Evolutionary conservation across 768 basidiomycete genomes (phyloP), one percentile per base, ranked within the genome.

Genomic region (Kwoniella mangroviensis): DNA sequence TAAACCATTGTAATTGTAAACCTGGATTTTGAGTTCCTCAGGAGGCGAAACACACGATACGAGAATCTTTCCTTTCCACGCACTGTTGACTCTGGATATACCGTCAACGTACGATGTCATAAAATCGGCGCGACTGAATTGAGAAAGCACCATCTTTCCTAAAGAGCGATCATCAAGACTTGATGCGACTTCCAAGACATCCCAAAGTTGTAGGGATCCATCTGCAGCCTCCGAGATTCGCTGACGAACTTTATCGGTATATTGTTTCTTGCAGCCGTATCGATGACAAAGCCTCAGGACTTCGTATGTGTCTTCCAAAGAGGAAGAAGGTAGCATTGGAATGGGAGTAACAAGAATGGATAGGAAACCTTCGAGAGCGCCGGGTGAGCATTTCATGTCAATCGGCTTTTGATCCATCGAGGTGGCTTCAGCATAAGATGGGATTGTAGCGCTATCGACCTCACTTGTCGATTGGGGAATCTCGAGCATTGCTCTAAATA

Each of bases 271-370:
- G 11, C 54, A 45, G 2, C 43, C 63, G 41, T 55, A 65, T 21
- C 41, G 53, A 40, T 56, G 12, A 54, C 53, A 56, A 2, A 65
- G 53, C 28, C 26, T 42, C 28, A 55, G 54, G 21, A 65, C 26
- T 24, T 21, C 15, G 34, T 28, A 55, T 12, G 41, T 28, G 10
- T 55, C 40, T 42, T 55, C 53, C 21, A 43, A 22, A 9, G 28
- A 12, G 21, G 63, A 34, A 11, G 34, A 9, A 1, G 63, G 63
- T 24, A 54, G 10, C 52, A 65, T 55, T 1, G 63, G 53, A 10
- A 65, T 54, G 1, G 63, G 63, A 41, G 42, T 34, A 7, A 65
- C 22, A 1, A 65, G 41, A 19, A 65, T 54, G 19, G 53, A 26
- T 11, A 65, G 63, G 21, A 65, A 65, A 17, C 10, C 34, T 21